phyloP scores from a whole-genome alignment of 495 filamentous ascomycete species.

The Hypoxylon intermedium region DNA sequence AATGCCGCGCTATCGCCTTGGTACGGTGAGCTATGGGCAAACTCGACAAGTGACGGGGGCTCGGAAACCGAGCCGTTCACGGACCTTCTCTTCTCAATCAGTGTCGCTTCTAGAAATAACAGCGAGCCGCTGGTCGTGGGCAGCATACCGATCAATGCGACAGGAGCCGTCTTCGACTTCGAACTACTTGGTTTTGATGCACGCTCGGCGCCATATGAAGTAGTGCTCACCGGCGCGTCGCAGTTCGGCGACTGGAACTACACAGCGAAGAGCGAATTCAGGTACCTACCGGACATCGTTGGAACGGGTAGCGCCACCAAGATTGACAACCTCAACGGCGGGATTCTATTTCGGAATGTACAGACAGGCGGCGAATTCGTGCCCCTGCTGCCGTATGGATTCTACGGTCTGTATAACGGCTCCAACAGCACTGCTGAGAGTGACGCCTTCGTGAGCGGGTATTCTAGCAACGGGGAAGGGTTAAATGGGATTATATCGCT shows the following conservation, averaged over 20 bases:
- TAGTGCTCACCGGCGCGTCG: slow-evolving; percentile 51
- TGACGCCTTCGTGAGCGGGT: slow-evolving; percentile 52
- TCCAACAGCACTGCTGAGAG: slow-evolving; percentile 55
- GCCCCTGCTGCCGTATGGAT: slow-evolving; percentile 68
- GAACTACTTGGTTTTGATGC: slow-evolving; percentile 55
- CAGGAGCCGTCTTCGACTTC: slow-evolving; percentile 56
- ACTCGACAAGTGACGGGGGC: slow-evolving; percentile 31
- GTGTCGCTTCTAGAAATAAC: slow-evolving; percentile 34
- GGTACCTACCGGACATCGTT: slow-evolving; percentile 64
- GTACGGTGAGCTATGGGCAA: slow-evolving; percentile 53
- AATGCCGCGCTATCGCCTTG: slow-evolving; percentile 63
- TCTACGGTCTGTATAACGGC: slow-evolving; percentile 66
- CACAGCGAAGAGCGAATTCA: slow-evolving; percentile 55
- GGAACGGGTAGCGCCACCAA: slow-evolving; percentile 64
- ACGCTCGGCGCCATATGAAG: slow-evolving; percentile 54
- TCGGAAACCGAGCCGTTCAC: slow-evolving; percentile 29
- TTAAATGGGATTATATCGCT: slow-evolving; percentile 54
- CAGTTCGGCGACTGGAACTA: slow-evolving; percentile 41
- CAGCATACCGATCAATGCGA: slow-evolving; percentile 55
- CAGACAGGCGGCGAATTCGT: slow-evolving; percentile 46
- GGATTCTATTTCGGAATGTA: slow-evolving; percentile 53
- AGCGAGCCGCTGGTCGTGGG: slow-evolving; percentile 43
- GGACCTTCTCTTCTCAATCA: slow-evolving; percentile 48
- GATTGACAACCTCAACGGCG: slow-evolving; percentile 68
- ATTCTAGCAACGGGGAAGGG: slow-evolving; percentile 59